phyloP scores from a whole-genome alignment of 2,329 filamentous ascomycete genomes.

The Calycina marina region DNA sequence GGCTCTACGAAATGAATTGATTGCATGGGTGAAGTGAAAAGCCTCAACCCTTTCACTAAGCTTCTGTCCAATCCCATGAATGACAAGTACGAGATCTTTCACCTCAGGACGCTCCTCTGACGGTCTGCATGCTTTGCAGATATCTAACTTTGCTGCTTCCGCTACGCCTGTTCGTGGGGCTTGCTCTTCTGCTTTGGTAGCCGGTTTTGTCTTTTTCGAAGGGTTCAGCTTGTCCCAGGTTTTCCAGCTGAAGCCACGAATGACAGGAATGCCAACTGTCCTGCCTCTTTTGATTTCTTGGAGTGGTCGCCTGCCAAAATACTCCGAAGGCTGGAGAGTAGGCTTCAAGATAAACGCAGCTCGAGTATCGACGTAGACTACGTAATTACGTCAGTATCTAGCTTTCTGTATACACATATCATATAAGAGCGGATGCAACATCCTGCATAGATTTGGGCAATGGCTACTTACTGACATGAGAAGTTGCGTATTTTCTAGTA shows the following conservation, averaged over 20 bases:
- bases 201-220: slow-evolving; percentile 18
- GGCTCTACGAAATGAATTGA: slow-evolving; percentile 76
- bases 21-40: slow-evolving; percentile 92
- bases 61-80: slow-evolving; percentile 95
- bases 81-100: slow-evolving; percentile 77
- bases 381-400: too few species aligned
- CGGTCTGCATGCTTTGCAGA: slow-evolving; percentile 44
- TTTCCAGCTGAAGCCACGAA: slow-evolving; percentile 71
- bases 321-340: slow-evolving; percentile 68
- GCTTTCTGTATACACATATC: too few species aligned
- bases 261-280: slow-evolving; percentile 72
- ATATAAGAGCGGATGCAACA: too few species aligned
- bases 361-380: slow-evolving; percentile 66
- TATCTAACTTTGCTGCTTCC: slow-evolving; percentile 7
- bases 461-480: too few species aligned
- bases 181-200: slow-evolving; percentile 20
- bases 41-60: slow-evolving; percentile 88
- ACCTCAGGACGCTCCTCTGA: slow-evolving; percentile 54
- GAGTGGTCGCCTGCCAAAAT: slow-evolving; percentile 69
- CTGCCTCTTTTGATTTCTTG: slow-evolving; percentile 66
- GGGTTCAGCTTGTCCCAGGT: slow-evolving; percentile 60
- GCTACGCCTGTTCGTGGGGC: slow-evolving; percentile 9
- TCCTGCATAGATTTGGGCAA: too few species aligned
- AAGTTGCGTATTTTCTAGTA: slow-evolving; percentile 50
- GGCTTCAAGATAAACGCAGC: slow-evolving; percentile 79